Evolutionary conservation across 805 yeast genomes (phyloP), one percentile per base, ranked within the genome.

Genomic region (Saturnispora sanitii): DNA sequence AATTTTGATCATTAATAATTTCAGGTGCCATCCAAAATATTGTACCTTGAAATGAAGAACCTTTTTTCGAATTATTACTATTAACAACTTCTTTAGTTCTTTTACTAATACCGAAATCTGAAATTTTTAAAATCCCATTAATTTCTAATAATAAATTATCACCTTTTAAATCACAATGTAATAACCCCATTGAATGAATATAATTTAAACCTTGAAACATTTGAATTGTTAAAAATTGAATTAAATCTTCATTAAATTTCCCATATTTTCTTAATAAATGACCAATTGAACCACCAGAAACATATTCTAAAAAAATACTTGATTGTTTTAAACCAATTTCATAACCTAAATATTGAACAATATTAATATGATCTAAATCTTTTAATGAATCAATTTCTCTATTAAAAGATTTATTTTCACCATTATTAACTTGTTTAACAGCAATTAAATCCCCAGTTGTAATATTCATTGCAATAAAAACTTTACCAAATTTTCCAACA

Each of bases 21-120:
- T 92, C 99, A 0, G 99, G 99, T 1, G 99, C 99, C 98, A 92
- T 92, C 98, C 98, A 92, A 59, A 88, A 92, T 1, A 94, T 86
- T 0, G 98, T 88, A 19, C 99, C 99, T 61, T 94, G 95, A 47
- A 61, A 58, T 11, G 96, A n/a, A n/a, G n/a, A n/a, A n/a, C 88
- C 95, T 88, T 84, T 41, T 86, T n/a, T n/a, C n/a, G n/a, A n/a
- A n/a, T n/a, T n/a, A n/a, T n/a, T n/a, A n/a, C n/a, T 96, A 4
- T 95, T 86, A 23, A 83, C 79, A 57, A 92, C 90, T 56, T 92
- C 88, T 34, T 78, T 73, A 11, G 86, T 76, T 53, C 78, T 76
- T 57, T 86, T 88, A 32, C 96, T 87, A 39, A 92, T 92, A 35
- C 98, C 98, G 64, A 92, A 92, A 60, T 92, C 98, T 12, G 95